Evolutionary conservation across 495 filamentous ascomycete species (phyloP), one percentile per base, ranked within the genome.

Genomic region (Parmelia sp.): DNA sequence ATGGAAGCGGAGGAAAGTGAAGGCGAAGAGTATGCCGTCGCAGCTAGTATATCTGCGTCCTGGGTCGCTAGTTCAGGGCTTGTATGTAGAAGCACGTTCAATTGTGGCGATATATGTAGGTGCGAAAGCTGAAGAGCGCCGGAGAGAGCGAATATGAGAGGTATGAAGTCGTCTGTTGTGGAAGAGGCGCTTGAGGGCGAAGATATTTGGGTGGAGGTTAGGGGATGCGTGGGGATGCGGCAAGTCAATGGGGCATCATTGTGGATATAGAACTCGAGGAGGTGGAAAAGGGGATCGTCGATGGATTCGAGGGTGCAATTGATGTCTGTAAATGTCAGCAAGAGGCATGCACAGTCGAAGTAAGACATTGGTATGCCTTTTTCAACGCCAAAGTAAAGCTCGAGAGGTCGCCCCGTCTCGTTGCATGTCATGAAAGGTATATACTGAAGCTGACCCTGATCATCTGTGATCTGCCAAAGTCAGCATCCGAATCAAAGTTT

Each of bases 251-350:
- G 94, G 15, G 90, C 91, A 74, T 98, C 94, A 78, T 88, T 91
- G 80, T 97, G 94, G 70, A 97, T 87, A 83, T 97, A 97, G 83
- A 96, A 97, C 77, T 98, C 94, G 74, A 97, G 85, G 51, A 97
- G 87, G 77, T 98, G 94, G 83, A 94, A 98, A 80, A 96, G 87
- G 25, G 87, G 84, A 76, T 98, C 94, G 71, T 85, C 79, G 71
- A 97, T 83, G 71, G 89, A 82, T 71, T 86, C 77, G 74, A 97
- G 89, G 57, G 94, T 98, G 80, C 94, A 98, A 77, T 91, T 96
- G 68, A 96, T 78, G 68, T 92, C 90, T 78, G 81, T 78, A 47
- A 37, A 25, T 19, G 42, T 60, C 29, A 60, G 58, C n/a, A n/a
- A 35, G 40, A 51, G 23, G 17, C 17, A 15, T 47, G 21, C 49